Evolutionary conservation across 116 monocot species (phyloP).

Genomic region (Zostera marina): DNA sequence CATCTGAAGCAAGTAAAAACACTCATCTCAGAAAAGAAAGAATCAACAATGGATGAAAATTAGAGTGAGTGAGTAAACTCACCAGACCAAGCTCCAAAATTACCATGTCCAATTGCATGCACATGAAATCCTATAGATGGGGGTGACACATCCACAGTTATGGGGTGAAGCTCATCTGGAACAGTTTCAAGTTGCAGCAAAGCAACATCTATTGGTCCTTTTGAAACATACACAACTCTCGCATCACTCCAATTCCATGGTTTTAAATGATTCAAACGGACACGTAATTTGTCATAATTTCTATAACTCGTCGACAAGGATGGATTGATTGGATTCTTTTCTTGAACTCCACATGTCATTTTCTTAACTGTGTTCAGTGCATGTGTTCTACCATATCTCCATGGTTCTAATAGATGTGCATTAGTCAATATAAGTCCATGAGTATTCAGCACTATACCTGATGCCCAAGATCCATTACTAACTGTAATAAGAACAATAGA

Average conservation of each 20-base stretch:
- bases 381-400: slow-evolving; percentile 64
- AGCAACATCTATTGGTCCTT: slow-evolving; percentile 81
- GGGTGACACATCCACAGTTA: slow-evolving; percentile 34
- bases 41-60: background rate
- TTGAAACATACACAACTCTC: slow-evolving; percentile 62
- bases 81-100: slow-evolving; percentile 81
- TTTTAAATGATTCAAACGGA: slow-evolving; percentile 46
- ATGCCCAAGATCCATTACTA: slow-evolving; percentile 67
- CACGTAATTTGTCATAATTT: slow-evolving; percentile 32
- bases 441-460: slow-evolving; percentile 65
- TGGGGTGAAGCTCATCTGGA: slow-evolving; percentile 27
- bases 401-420: slow-evolving; percentile 91
- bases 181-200: slow-evolving; percentile 62
- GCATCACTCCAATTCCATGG: slow-evolving; percentile 50
- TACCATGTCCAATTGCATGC: slow-evolving; percentile 83
- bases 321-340: background rate
- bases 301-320: slow-evolving; percentile 8
- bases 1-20: slow-evolving; percentile 20
- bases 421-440: slow-evolving; percentile 78
- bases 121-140: slow-evolving; percentile 36
- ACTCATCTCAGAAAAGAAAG: too few relatives aligned
- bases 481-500: slow-evolving; percentile 66
- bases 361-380: slow-evolving; percentile 19
- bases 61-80: background rate
- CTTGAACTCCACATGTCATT: background rate